Conservation (phyloP, 2,329 filamentous ascomycete genomes). For the Aspergillus sp. region DNA sequence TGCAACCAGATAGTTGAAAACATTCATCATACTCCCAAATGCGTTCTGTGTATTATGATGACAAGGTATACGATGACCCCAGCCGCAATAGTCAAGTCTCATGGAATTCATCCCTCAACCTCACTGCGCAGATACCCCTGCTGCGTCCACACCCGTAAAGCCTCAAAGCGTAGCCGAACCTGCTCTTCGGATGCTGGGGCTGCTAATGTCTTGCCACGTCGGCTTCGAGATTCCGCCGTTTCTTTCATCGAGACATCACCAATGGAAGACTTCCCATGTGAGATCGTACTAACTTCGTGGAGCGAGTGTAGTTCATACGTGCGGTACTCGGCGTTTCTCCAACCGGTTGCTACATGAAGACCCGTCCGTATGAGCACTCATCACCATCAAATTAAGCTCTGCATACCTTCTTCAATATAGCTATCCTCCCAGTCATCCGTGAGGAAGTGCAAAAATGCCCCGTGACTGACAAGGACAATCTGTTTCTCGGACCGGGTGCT, state of each 20-base stretch:
- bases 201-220: neutral
- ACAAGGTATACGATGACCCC: too few relatives aligned
- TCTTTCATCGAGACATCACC: neutral
- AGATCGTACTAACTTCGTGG: too few relatives aligned
- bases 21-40: too few relatives aligned
- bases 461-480: slow-evolving; percentile 15
- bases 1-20: too few relatives aligned
- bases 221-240: neutral
- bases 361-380: neutral
- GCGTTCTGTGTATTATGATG: too few relatives aligned
- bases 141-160: neutral
- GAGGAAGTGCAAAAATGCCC: slow-evolving; percentile 17
- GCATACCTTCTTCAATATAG: slow-evolving; percentile 34
- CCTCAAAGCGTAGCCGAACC: neutral
- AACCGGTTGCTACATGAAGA: slow-evolving; percentile 57
- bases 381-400: neutral
- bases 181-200: neutral
- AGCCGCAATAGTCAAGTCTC: too few relatives aligned
- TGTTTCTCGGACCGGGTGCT: slow-evolving; percentile 12
- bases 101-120: too few relatives aligned
- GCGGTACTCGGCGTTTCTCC: slow-evolving; percentile 67
- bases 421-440: slow-evolving; percentile 54
- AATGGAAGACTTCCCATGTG: neutral
- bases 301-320: slow-evolving; percentile 48
- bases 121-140: neutral